Percentiles rank a stretch among this genome's conserved stretches.
Conservation (phyloP, 2,329 filamentous ascomycete genomes). For the Monilinia fructicola region DNA sequence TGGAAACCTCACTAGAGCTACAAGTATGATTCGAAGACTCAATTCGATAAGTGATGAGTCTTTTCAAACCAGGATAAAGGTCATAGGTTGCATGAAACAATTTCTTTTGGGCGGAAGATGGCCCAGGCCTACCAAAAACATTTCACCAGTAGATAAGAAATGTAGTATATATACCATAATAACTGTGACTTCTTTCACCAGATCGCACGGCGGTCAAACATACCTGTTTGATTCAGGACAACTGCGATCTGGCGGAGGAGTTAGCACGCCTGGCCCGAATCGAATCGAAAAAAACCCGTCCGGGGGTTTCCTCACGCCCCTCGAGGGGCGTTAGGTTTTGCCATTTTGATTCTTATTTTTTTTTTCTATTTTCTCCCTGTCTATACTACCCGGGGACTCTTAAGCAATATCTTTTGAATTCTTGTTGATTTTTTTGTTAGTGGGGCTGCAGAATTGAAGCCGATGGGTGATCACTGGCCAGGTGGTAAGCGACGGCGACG, state of each 20-base stretch:
- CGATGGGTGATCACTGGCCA: too few species aligned
- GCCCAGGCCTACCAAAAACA: too few species aligned
- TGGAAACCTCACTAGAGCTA: background rate
- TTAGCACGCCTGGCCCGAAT: conserved; percentile 16
- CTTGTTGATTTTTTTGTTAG: too few species aligned
- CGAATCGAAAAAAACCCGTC: conserved; percentile 17
- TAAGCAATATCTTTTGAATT: background rate
- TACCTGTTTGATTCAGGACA: background rate
- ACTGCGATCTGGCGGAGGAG: conserved; percentile 14
- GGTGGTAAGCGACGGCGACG: background rate
- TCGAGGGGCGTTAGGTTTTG: background rate
- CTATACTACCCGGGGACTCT: too few species aligned
- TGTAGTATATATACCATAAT: background rate
- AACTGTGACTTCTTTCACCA: background rate
- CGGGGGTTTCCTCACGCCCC: too few species aligned
- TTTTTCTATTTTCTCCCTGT: too few species aligned
- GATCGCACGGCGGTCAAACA: background rate
- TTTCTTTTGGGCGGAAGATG: too few species aligned
- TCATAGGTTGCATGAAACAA: too few species aligned
- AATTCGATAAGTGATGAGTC: background rate
- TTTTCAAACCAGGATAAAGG: background rate
- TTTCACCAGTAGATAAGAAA: background rate
- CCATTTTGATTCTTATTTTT: background rate
- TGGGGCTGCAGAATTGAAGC: too few species aligned
- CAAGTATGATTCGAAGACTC: background rate